A percentile compares a stretch with the other conserved stretches of the same genome.
Conservation (phyloP, 495 filamentous ascomycete genomes). For the Penicillium malachiteum region DNA sequence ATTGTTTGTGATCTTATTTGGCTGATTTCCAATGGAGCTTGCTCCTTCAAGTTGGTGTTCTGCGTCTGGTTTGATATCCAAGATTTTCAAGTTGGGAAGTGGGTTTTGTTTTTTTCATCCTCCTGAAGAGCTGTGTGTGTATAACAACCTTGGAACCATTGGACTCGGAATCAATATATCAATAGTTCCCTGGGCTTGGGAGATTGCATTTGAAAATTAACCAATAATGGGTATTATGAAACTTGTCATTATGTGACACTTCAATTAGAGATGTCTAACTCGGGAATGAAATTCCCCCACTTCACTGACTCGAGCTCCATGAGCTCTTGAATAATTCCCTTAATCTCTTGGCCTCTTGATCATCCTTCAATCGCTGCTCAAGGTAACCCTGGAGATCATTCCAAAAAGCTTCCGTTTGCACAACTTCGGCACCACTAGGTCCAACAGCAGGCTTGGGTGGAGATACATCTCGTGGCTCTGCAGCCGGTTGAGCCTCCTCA, state of each 20-base stretch:
- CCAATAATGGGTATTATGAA: slow-evolving; percentile 1
- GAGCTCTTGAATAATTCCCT: slow-evolving; percentile 65
- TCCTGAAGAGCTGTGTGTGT: neutral
- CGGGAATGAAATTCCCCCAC: neutral
- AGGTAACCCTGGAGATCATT: slow-evolving; percentile 79
- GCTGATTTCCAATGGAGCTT: neutral
- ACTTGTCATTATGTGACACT: neutral
- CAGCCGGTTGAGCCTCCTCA: slow-evolving; percentile 26
- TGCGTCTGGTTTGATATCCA: slow-evolving; percentile 3
- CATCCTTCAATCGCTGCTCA: slow-evolving; percentile 72
- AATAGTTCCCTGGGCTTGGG: neutral
- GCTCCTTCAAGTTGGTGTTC: neutral
- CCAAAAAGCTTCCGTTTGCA: slow-evolving; percentile 82
- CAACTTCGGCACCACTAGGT: slow-evolving; percentile 54
- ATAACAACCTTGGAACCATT: slow-evolving; percentile 2
- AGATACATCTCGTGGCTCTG: slow-evolving; percentile 29
- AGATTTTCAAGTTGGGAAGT: too few relatives aligned
- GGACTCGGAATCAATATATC: neutral
- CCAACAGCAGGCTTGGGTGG: slow-evolving; percentile 51
- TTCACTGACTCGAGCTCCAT: slow-evolving; percentile 50
- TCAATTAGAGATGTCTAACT: neutral
- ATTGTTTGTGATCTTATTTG: neutral
- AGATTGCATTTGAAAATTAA: neutral
- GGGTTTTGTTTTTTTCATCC: neutral
- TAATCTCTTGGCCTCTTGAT: slow-evolving; percentile 62